phyloP scores from a whole-genome alignment of 352 stramenopile genomes.

The Phytophthora meadii region DNA sequence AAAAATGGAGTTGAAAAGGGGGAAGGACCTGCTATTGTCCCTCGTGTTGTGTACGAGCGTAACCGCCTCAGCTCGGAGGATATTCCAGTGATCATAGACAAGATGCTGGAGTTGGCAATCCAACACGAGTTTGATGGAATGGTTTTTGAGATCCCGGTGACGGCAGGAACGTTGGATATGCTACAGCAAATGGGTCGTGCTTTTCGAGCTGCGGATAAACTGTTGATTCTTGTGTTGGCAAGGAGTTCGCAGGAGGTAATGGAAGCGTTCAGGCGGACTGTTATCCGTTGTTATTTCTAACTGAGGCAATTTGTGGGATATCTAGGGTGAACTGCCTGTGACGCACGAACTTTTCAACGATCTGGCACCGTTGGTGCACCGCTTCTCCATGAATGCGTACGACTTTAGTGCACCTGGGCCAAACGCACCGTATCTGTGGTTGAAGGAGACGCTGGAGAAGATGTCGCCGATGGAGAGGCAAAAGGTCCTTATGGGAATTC shows the following conservation, averaged over 20 bases:
- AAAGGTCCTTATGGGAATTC: conserved; percentile 76
- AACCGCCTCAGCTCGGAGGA: conserved; percentile 61
- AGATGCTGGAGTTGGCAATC: conserved; percentile 50
- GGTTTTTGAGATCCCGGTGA: conserved; percentile 83
- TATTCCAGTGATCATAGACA: conserved; percentile 59
- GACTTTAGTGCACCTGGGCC: conserved; percentile 68
- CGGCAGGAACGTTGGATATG: conserved; percentile 63
- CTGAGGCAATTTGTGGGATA: neutral
- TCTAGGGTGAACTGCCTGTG: conserved; percentile 57
- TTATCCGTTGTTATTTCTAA: conserved; percentile 1
- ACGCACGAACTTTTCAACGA: conserved; percentile 63
- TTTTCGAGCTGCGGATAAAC: conserved; percentile 51
- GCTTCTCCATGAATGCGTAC: conserved; percentile 88
- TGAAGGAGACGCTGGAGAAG: conserved; percentile 63
- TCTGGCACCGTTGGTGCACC: conserved; percentile 69
- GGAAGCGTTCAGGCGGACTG: neutral
- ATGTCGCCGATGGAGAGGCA: conserved; percentile 51
- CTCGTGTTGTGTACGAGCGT: conserved; percentile 83
- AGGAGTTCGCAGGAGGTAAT: conserved; percentile 62
- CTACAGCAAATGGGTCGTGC: conserved; percentile 61
- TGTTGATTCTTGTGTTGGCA: conserved; percentile 73
- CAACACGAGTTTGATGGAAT: conserved; percentile 70
- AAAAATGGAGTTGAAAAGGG: conserved; percentile 33
- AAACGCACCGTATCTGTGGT: conserved; percentile 73
- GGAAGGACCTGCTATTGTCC: conserved; percentile 59